Evolutionary conservation across 2,329 filamentous ascomycete genomes (phyloP).

Genomic region (Neofusicoccum ribis): DNA sequence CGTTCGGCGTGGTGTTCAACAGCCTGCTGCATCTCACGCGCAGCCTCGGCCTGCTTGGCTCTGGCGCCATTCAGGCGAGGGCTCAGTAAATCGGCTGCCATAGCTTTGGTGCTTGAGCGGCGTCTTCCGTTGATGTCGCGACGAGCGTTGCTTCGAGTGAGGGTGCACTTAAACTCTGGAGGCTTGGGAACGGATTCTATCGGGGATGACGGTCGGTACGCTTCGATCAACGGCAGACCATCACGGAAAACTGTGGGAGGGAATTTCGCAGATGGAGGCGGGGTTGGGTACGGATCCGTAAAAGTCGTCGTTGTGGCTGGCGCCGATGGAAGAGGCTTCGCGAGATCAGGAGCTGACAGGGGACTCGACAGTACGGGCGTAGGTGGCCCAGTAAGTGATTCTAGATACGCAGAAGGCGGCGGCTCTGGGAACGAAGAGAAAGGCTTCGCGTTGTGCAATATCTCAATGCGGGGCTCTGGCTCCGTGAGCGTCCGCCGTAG

Average conservation of each 20-base stretch:
- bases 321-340: background rate
- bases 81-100: conserved; percentile 9
- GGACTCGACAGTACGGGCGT: background rate
- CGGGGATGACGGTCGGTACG: background rate
- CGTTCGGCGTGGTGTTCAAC: conserved; percentile 64
- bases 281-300: background rate
- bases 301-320: background rate
- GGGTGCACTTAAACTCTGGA: background rate
- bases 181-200: background rate
- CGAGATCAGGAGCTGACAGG: background rate
- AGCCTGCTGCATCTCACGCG: conserved; percentile 66
- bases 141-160: conserved; percentile 14
- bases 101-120: conserved; percentile 8
- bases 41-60: conserved; percentile 66
- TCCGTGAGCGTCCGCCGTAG: conserved; percentile 1
- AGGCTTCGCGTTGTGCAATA: background rate
- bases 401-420: background rate
- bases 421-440: conserved; percentile 2
- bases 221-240: background rate
- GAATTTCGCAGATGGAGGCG: conserved; percentile 7
- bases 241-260: background rate
- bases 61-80: conserved; percentile 42
- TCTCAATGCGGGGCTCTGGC: background rate
- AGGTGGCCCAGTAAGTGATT: background rate
- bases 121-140: background rate